A percentile compares a stretch with the other conserved stretches of the same genome.
phyloP scores from a whole-genome alignment of 2,329 filamentous ascomycete genomes.

The Trichoderma polysporum region DNA sequence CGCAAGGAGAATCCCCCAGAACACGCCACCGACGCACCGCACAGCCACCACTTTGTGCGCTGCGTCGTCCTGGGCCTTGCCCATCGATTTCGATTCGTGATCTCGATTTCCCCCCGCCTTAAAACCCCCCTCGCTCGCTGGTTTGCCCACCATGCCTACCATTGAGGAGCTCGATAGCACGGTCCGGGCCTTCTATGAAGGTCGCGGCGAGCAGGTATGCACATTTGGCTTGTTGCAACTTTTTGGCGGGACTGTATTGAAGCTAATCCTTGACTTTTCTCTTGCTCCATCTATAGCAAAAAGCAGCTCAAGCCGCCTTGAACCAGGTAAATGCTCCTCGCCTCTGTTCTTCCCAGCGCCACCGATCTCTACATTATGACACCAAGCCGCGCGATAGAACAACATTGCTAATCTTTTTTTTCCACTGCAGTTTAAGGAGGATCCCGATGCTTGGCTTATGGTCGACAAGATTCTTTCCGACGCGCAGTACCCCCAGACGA shows the following conservation, averaged over 20 bases:
- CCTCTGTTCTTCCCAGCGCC: not conserved
- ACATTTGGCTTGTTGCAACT: not conserved
- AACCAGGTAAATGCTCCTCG: constrained; percentile 70
- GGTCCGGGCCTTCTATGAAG: constrained; percentile 96
- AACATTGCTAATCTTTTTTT: not conserved
- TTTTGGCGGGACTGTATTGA: not conserved
- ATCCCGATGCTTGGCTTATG: constrained; percentile 95
- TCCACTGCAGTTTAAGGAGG: constrained; percentile 84
- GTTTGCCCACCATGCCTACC: constrained; percentile 57
- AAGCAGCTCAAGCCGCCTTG: constrained; percentile 86
- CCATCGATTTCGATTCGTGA: constrained; percentile 24
- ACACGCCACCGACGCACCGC: constrained; percentile 26
- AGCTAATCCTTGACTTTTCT: constrained; percentile 43
- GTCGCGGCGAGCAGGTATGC: constrained; percentile 86
- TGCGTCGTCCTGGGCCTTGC: constrained; percentile 28
- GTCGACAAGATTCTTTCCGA: constrained; percentile 96
- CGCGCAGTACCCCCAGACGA: constrained; percentile 90
- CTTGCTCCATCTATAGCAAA: constrained; percentile 67
- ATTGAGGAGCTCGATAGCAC: constrained; percentile 96
- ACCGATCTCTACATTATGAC: not conserved
- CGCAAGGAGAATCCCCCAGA: not conserved
- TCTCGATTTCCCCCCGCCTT: constrained; percentile 29
- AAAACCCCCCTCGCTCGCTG: constrained; percentile 26
- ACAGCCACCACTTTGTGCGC: constrained; percentile 28
- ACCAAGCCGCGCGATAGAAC: not conserved